Percentiles rank a stretch among this genome's conserved stretches.
Conservation (phyloP, 2,329 filamentous ascomycete species). For the Emmonsia crescens region DNA sequence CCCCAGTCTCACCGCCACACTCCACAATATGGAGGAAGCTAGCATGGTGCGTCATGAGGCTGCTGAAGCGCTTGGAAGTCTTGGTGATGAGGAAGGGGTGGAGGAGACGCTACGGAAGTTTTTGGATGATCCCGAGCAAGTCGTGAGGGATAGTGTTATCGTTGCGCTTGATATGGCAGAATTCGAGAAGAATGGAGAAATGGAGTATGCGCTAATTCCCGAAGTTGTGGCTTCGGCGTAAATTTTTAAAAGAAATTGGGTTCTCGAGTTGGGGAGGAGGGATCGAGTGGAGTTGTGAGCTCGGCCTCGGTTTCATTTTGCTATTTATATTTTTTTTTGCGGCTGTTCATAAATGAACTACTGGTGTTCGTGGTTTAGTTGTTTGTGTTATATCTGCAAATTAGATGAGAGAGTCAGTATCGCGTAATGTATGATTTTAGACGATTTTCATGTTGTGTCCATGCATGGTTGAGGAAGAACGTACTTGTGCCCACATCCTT, state of each 20-base stretch:
- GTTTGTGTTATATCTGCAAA: constrained; percentile 20
- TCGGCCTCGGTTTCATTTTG: not conserved
- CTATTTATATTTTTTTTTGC: not conserved
- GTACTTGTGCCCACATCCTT: constrained; percentile 68
- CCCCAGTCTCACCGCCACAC: constrained; percentile 66
- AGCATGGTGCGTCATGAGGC: constrained; percentile 98
- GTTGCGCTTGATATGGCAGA: constrained; percentile 98
- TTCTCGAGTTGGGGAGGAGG: not conserved
- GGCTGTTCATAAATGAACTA: not conserved
- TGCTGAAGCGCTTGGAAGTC: constrained; percentile 85
- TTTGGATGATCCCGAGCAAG: constrained; percentile 79
- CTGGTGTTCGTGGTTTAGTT: constrained; percentile 14
- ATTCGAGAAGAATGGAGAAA: constrained; percentile 78
- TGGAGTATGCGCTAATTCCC: constrained; percentile 87
- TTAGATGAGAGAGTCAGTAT: not conserved
- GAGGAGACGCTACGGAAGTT: constrained; percentile 76
- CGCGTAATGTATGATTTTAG: not conserved
- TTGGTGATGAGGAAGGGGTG: constrained; percentile 88
- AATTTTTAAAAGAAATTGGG: not conserved
- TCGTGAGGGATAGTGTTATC: constrained; percentile 87
- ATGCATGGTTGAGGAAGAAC: constrained; percentile 27
- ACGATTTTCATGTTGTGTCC: not conserved
- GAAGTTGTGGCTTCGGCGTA: constrained; percentile 32
- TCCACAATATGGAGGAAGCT: constrained; percentile 69
- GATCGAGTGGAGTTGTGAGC: not conserved